Percentiles rank a stretch among this genome's conserved stretches.
phyloP scores from a whole-genome alignment of 441 rosid genomes.

The Pelargonium citronellum region DNA sequence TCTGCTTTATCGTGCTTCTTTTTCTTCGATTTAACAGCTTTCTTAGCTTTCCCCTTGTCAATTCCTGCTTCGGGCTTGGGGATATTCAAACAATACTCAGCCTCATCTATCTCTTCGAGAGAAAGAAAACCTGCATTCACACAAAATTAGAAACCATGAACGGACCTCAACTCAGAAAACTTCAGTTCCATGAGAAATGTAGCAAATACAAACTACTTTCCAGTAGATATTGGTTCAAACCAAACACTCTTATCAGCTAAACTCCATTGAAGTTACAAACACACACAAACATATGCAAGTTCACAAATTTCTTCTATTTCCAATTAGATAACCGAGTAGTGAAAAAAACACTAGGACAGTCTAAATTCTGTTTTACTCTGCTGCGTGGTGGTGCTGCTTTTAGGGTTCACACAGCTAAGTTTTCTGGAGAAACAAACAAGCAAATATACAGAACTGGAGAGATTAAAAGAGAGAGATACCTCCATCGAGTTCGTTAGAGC shows the following conservation, averaged over 20 bases:
- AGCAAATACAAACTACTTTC: neutral
- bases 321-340: neutral
- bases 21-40: constrained; percentile 26
- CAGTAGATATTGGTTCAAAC: neutral
- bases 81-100: constrained; percentile 45
- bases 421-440: neutral
- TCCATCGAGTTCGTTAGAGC: constrained; percentile 75
- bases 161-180: too few species aligned
- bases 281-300: neutral
- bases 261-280: neutral
- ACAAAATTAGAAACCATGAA: neutral
- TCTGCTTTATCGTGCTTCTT: constrained; percentile 26
- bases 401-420: too few species aligned
- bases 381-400: too few species aligned
- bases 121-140: constrained; percentile 62
- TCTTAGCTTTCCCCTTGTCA: constrained; percentile 22
- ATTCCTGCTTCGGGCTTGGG: constrained; percentile 32
- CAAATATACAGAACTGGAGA: neutral
- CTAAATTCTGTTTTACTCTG: too few species aligned
- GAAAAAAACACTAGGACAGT: neutral
- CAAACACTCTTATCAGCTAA: too few species aligned
- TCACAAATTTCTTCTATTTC: neutral
- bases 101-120: constrained; percentile 86
- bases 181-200: neutral
- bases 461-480: constrained; percentile 32